Percentiles rank a stretch among this genome's conserved stretches.
These are phyloP conservation scores for Leccinum imitatum DNA, from an alignment of 768 basidiomycete species.

Conservation along the genomic window DNA sequence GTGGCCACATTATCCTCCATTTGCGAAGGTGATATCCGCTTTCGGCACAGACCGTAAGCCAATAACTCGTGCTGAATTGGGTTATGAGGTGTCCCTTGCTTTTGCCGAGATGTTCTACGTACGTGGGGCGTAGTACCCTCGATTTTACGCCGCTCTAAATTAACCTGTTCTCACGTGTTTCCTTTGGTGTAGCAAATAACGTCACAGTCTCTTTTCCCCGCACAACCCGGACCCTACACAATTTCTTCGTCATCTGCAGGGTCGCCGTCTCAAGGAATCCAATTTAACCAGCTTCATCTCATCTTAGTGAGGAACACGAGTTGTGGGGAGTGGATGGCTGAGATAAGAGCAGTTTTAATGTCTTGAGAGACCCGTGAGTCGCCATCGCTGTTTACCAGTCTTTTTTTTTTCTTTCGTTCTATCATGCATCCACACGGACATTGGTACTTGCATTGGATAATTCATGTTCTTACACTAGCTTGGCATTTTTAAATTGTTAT, in stretches of 20 bases:
- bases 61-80: conserved; percentile 24
- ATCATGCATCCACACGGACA: conserved; percentile 1
- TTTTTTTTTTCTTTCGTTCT: background rate
- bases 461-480: background rate
- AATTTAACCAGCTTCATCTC: conserved; percentile 24
- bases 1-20: conserved; percentile 30
- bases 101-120: conserved; percentile 33
- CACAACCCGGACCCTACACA: conserved; percentile 20
- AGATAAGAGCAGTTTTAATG: conserved; percentile 22
- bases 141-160: background rate
- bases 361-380: conserved; percentile 16
- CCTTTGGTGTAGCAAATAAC: conserved; percentile 19
- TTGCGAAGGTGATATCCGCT: conserved; percentile 24
- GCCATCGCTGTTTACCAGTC: background rate
- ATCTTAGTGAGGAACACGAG: conserved; percentile 29
- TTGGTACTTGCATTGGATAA: conserved; percentile 7
- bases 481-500: background rate
- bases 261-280: conserved; percentile 19
- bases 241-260: conserved; percentile 14
- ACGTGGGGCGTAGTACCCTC: conserved; percentile 7
- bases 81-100: conserved; percentile 29
- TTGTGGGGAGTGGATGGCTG: conserved; percentile 28
- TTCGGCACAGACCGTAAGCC: conserved; percentile 17
- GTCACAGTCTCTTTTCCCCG: conserved; percentile 9
- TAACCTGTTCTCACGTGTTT: conserved; percentile 5